Evolutionary conservation across 2,329 filamentous ascomycete species (phyloP), one percentile per base, ranked within the genome.

Genomic region (Stachybotrys chartarum): DNA sequence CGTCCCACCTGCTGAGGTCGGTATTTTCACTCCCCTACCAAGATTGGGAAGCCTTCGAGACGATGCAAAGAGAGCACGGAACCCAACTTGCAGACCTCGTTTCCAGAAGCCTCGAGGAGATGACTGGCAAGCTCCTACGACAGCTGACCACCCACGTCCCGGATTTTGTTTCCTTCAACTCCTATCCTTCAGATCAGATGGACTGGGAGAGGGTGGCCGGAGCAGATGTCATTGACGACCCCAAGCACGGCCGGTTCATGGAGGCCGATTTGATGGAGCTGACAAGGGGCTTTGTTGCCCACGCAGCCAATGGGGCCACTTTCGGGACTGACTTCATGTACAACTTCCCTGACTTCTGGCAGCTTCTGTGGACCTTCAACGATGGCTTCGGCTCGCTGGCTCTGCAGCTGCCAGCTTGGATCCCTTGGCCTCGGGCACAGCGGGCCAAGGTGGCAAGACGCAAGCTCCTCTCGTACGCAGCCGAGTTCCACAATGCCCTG

Each of bases 301-400:
- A 62, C 18, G 68, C 70, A 3, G 66, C 70, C 8, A 72, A 66
- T 12, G 58, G 63, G 4, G 64, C 70, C 2, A 61, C 75, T 6
- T 69, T 74, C 50, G 74, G 74, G n/a, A 69, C 68, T 3, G 69
- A 75, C 56, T 73, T 75, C 60, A 65, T 73, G 49, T 66, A 73
- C 31, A 72, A 75, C 58, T 75, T 70, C 14, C 66, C 70, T 3
- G 67, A 72, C 0, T 66, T 74, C 18, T 72, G 70, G 64, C 58
- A 68, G 39, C 60, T 67, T 12, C 57, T 76, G 44, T 76, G 72
- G 72, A 56, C 60, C 8, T 71, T 72, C 46, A 70, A 75, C 54
- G 61, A 68, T 2, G 66, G 62, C 4, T 68, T 74, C 50, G 55
- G 66, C 10, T 56, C 64, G 0, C 54, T 75, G 35, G 67, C 68